These are phyloP conservation scores for Aspergillus sclerotialis DNA, from an alignment of 2,329 filamentous ascomycete genomes.

Conservation along the genomic window DNA sequence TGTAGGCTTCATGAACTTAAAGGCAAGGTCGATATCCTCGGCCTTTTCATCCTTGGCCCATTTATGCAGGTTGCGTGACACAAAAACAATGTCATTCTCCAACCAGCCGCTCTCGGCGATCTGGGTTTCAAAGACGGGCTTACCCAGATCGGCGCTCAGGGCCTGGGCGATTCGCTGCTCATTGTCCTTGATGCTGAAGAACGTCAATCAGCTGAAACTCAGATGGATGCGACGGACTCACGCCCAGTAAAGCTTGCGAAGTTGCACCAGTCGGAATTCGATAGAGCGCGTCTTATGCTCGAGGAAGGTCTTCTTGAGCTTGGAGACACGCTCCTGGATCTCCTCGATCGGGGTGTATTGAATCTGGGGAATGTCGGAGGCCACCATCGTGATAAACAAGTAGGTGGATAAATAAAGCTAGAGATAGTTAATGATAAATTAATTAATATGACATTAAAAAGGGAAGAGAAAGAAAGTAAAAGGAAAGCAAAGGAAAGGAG, in stretches of 20 bases:
- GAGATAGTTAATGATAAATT: background rate
- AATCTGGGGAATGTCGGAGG: conserved; percentile 39
- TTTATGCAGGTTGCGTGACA: conserved; percentile 67
- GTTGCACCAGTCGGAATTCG: conserved; percentile 74
- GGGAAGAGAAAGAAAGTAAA: conserved; percentile 1
- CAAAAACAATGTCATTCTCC: conserved; percentile 73
- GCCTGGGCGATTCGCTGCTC: conserved; percentile 66
- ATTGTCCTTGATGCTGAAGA: conserved; percentile 61
- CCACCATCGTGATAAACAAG: conserved; percentile 22
- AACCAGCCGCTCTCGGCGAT: conserved; percentile 71
- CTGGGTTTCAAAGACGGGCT: conserved; percentile 66
- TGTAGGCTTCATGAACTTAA: conserved; percentile 62
- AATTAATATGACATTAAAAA: conserved; percentile 1
- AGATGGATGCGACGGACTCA: conserved; percentile 22
- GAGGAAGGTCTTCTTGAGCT: conserved; percentile 62
- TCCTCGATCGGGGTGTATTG: conserved; percentile 58
- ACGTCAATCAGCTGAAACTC: background rate
- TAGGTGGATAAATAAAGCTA: background rate
- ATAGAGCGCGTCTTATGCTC: conserved; percentile 76
- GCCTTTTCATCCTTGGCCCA: conserved; percentile 79
- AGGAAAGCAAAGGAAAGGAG: conserved; percentile 1
- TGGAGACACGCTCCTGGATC: conserved; percentile 56
- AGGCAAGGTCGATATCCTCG: conserved; percentile 61
- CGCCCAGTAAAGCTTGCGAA: conserved; percentile 94
- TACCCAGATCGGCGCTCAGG: conserved; percentile 69